Evolutionary conservation across 176 grass and related monocot species (phyloP).

Genomic region (Ampelocalamus luodianensis): DNA sequence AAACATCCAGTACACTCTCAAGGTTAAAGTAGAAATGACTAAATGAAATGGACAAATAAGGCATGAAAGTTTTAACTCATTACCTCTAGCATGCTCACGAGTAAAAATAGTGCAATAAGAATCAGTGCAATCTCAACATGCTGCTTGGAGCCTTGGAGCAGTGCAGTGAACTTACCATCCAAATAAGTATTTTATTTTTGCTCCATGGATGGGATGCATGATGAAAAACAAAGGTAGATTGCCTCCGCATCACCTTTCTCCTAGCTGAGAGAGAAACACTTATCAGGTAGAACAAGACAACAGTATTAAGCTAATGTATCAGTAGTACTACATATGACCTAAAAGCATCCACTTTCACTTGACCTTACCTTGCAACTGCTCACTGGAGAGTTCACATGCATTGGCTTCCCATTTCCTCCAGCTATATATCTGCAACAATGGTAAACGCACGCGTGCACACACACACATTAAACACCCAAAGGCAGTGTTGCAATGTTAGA

Average conservation of each 20-base stretch:
- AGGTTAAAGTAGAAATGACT: neutral
- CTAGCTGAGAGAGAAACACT: constrained; percentile 55
- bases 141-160: neutral
- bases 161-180: constrained; percentile 70
- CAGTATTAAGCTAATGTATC: neutral
- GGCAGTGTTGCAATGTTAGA: neutral
- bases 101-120: constrained; percentile 21
- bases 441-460: neutral
- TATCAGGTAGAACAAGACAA: constrained; percentile 3
- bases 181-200: constrained; percentile 93
- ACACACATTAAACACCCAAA: neutral
- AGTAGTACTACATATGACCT: neutral
- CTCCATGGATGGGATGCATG: constrained; percentile 96
- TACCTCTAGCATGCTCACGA: neutral
- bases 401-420: constrained; percentile 94
- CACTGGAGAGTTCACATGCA: constrained; percentile 54
- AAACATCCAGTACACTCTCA: neutral
- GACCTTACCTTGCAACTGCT: constrained; percentile 84
- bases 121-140: neutral
- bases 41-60: neutral
- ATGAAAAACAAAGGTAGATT: constrained; percentile 94
- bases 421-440: constrained; percentile 79
- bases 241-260: constrained; percentile 84
- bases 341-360: constrained; percentile 24
- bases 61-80: neutral